phyloP scores from a whole-genome alignment of 1,139 yeast species.

The Candida neerlandica region DNA sequence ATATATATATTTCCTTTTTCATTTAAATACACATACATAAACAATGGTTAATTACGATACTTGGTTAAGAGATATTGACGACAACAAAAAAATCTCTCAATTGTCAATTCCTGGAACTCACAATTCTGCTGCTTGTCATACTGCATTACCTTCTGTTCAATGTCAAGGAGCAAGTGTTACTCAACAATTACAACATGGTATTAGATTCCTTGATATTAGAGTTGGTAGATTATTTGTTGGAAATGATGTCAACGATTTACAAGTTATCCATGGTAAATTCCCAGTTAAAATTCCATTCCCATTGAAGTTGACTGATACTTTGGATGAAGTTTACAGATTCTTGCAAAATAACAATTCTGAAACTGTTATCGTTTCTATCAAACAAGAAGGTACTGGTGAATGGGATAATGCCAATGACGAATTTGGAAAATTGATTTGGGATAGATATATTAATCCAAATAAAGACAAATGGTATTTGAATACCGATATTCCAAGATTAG shows the following conservation, averaged over 20 bases:
- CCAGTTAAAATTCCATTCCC: constrained; percentile 69
- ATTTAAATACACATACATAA: neutral
- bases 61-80: constrained; percentile 62
- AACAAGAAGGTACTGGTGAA: constrained; percentile 71
- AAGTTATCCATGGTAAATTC: constrained; percentile 78
- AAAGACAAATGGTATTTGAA: constrained; percentile 65
- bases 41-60: constrained; percentile 41
- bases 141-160: constrained; percentile 75
- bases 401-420: constrained; percentile 69
- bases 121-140: constrained; percentile 73
- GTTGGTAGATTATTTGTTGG: constrained; percentile 61
- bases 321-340: constrained; percentile 62
- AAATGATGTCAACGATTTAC: constrained; percentile 45
- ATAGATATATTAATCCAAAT: constrained; percentile 52
- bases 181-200: constrained; percentile 70
- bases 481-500: constrained; percentile 58
- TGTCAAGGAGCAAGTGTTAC: constrained; percentile 69
- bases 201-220: constrained; percentile 72
- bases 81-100: constrained; percentile 52
- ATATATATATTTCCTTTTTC: neutral
- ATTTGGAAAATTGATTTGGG: constrained; percentile 67
- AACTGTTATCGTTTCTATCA: constrained; percentile 66
- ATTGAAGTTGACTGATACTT: constrained; percentile 48
- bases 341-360: constrained; percentile 57
- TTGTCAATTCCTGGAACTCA: constrained; percentile 81